Percentiles rank a stretch among this genome's conserved stretches.
These are phyloP conservation scores for Penicillium argentinense DNA, from an alignment of 495 filamentous ascomycete species.

Conservation along the genomic window DNA sequence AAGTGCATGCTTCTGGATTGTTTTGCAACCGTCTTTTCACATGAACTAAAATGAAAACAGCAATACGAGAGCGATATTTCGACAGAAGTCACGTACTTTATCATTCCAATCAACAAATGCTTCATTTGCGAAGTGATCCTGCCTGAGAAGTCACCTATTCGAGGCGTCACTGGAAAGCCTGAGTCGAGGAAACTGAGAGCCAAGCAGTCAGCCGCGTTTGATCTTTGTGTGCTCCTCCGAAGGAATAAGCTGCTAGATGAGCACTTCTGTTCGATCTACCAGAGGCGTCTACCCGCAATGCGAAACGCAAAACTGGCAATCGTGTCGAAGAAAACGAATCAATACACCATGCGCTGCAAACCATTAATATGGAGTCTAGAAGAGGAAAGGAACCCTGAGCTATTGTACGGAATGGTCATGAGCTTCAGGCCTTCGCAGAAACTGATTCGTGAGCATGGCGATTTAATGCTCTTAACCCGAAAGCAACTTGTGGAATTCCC, in stretches of 20 bases:
- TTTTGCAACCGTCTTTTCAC: too few relatives aligned
- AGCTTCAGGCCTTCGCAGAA: slow-evolving; percentile 56
- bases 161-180: slow-evolving; percentile 58
- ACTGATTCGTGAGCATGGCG: slow-evolving; percentile 59
- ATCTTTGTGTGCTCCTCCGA: slow-evolving; percentile 72
- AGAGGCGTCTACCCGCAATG: slow-evolving; percentile 76
- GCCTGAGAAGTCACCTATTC: slow-evolving; percentile 73
- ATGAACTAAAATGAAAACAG: slow-evolving; percentile 25
- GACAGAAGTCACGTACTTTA: slow-evolving; percentile 61
- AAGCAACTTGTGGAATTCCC: slow-evolving; percentile 63
- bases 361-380: slow-evolving; percentile 71
- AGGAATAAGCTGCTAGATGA: slow-evolving; percentile 68
- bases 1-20: slow-evolving; percentile 28
- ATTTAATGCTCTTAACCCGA: slow-evolving; percentile 73
- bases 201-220: slow-evolving; percentile 90
- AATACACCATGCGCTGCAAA: slow-evolving; percentile 78
- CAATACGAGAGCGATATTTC: slow-evolving; percentile 59
- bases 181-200: slow-evolving; percentile 69
- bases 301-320: slow-evolving; percentile 87
- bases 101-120: slow-evolving; percentile 53
- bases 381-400: slow-evolving; percentile 47
- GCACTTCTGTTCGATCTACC: slow-evolving; percentile 69
- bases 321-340: slow-evolving; percentile 67
- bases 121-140: slow-evolving; percentile 82
- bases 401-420: slow-evolving; percentile 66